A percentile compares a stretch with the other conserved stretches of the same genome.
phyloP scores from a whole-genome alignment of 768 basidiomycete species.

The Podaxis carcinomalis region DNA sequence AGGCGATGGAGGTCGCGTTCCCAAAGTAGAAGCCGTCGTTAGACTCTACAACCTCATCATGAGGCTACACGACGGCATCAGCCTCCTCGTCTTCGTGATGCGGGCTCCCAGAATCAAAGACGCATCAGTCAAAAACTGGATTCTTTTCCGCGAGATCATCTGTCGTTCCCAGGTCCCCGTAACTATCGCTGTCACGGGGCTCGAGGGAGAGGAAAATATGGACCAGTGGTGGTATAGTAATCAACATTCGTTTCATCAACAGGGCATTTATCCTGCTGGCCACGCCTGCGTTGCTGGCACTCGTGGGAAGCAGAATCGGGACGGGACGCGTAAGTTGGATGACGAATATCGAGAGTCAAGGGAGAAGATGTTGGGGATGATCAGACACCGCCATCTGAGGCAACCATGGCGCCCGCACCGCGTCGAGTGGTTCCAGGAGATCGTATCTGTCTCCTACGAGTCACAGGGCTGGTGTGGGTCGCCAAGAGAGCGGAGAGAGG shows the following conservation, averaged over 20 bases:
- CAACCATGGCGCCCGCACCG: neutral
- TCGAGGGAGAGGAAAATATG: constrained; percentile 26
- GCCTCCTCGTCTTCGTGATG: constrained; percentile 35
- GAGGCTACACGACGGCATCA: constrained; percentile 29
- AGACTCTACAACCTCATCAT: constrained; percentile 27
- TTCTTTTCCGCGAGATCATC: constrained; percentile 32
- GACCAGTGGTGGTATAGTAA: constrained; percentile 29
- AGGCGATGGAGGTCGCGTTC: constrained; percentile 19
- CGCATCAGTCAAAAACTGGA: constrained; percentile 32
- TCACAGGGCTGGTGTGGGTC: neutral
- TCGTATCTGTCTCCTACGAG: neutral
- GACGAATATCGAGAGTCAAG: constrained; percentile 6
- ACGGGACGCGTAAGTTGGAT: constrained; percentile 6
- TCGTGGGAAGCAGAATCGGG: constrained; percentile 20
- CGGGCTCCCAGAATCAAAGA: constrained; percentile 33
- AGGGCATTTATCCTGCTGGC: constrained; percentile 23
- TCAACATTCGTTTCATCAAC: constrained; percentile 21
- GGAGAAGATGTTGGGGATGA: constrained; percentile 3
- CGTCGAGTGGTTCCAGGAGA: constrained; percentile 1
- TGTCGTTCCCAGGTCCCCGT: constrained; percentile 34
- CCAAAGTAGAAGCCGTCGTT: constrained; percentile 18
- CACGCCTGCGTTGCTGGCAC: constrained; percentile 36
- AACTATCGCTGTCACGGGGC: constrained; percentile 31
- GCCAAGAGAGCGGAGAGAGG: neutral
- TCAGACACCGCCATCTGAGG: neutral